Evolutionary conservation across 1,284 basidiomycete species (phyloP).

Genomic region (Boletus albobrunnescens): DNA sequence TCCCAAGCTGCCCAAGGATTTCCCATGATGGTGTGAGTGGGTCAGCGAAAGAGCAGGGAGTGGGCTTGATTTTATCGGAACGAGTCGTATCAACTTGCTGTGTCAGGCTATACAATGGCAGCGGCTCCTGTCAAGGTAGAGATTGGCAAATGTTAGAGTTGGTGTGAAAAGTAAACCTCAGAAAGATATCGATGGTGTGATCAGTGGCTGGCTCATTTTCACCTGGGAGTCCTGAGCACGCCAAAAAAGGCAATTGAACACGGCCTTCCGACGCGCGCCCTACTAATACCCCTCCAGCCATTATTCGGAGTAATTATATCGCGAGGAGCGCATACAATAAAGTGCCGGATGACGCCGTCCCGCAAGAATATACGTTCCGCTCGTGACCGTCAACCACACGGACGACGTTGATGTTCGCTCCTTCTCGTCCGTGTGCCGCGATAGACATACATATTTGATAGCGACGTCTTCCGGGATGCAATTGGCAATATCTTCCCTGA

Average conservation of each 20-base stretch:
- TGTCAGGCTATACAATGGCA: conserved; percentile 16
- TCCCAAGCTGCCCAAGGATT: conserved; percentile 17
- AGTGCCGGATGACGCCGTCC: neutral
- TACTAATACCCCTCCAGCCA: neutral
- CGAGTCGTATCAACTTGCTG: conserved; percentile 19
- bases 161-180: neutral
- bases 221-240: conserved; percentile 5
- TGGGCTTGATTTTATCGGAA: conserved; percentile 19
- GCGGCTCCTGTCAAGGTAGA: neutral
- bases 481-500: neutral
- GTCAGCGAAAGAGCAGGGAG: neutral
- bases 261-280: conserved; percentile 8
- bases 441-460: neutral
- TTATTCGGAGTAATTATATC: neutral
- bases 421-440: neutral
- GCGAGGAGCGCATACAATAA: neutral
- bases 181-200: neutral
- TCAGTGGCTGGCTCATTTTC: neutral
- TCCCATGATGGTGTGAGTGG: conserved; percentile 18
- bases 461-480: neutral
- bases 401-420: neutral
- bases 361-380: neutral
- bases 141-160: neutral
- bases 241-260: conserved; percentile 13
- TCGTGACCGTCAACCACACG: too few species aligned